phyloP scores from a whole-genome alignment of 2,329 filamentous ascomycete genomes.

The Ilyonectria destructans region DNA sequence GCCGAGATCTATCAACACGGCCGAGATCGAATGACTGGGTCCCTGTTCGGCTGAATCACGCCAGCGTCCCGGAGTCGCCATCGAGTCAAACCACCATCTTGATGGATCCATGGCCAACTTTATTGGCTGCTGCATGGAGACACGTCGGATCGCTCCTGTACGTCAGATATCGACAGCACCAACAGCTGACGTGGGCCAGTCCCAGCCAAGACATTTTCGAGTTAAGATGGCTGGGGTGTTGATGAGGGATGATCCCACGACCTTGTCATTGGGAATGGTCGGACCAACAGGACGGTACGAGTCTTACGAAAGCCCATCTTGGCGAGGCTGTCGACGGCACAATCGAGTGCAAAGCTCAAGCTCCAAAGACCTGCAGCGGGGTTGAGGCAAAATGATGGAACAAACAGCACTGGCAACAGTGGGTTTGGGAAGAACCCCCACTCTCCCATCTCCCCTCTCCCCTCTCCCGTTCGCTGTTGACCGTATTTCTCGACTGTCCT shows the following conservation, averaged over 20 bases:
- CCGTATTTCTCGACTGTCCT: neutral
- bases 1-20: slow-evolving; percentile 6
- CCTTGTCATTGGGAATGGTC: neutral
- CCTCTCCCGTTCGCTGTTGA: neutral
- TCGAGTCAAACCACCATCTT: neutral
- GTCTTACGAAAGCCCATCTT: neutral
- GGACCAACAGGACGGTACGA: neutral
- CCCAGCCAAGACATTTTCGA: slow-evolving; percentile 8
- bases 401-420: neutral
- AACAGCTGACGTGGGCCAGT: slow-evolving; percentile 31
- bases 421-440: neutral
- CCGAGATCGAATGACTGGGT: slow-evolving; percentile 4
- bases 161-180: slow-evolving; percentile 22
- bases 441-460: neutral
- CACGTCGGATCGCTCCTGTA: slow-evolving; percentile 22
- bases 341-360: neutral
- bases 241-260: neutral
- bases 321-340: neutral
- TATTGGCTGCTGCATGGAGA: slow-evolving; percentile 9
- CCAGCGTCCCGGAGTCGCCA: slow-evolving; percentile 8
- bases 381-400: neutral
- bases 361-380: neutral
- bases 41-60: slow-evolving; percentile 6
- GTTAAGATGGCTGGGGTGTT: neutral
- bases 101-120: neutral